Evolutionary conservation across 306 rosid genomes (phyloP).

Genomic region (Ochetophila trinervis): DNA sequence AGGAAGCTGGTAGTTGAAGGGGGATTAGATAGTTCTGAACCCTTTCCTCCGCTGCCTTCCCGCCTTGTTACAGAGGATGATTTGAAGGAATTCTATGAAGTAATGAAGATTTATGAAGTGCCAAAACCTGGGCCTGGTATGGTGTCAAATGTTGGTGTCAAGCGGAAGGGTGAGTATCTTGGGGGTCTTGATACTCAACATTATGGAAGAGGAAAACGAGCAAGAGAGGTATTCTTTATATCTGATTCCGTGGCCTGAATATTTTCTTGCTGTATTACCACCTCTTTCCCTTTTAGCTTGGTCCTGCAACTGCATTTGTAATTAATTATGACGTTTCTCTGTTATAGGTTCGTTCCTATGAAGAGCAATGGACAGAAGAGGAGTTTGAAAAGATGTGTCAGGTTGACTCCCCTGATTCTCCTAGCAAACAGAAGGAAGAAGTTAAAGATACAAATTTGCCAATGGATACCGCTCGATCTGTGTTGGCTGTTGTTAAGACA

Average conservation of each 20-base stretch:
- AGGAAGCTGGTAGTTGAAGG: conserved; percentile 53
- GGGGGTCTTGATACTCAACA: conserved; percentile 87
- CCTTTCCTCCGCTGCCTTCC: conserved; percentile 57
- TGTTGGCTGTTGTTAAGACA: conserved; percentile 35
- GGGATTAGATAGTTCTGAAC: conserved; percentile 46
- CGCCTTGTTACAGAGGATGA: conserved; percentile 94
- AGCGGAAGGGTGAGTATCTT: conserved; percentile 62
- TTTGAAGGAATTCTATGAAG: conserved; percentile 78
- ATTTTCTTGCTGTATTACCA: neutral
- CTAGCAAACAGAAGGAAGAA: conserved; percentile 52
- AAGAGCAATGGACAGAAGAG: conserved; percentile 99
- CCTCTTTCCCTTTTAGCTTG: neutral
- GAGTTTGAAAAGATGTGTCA: conserved; percentile 98
- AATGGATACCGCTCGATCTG: conserved; percentile 38
- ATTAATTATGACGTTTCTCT: conserved; percentile 11
- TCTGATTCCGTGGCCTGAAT: conserved; percentile 14
- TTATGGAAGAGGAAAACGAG: conserved; percentile 94
- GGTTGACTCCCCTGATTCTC: conserved; percentile 68
- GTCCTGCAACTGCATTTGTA: conserved; percentile 9
- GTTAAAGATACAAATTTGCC: conserved; percentile 33
- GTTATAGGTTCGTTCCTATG: conserved; percentile 86
- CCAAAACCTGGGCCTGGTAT: conserved; percentile 40
- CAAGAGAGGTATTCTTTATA: conserved; percentile 85
- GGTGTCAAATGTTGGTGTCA: conserved; percentile 54
- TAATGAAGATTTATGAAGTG: conserved; percentile 77